Conservation (phyloP, 208 protist genomes). For the Acanthamoeba polyphaga region DNA sequence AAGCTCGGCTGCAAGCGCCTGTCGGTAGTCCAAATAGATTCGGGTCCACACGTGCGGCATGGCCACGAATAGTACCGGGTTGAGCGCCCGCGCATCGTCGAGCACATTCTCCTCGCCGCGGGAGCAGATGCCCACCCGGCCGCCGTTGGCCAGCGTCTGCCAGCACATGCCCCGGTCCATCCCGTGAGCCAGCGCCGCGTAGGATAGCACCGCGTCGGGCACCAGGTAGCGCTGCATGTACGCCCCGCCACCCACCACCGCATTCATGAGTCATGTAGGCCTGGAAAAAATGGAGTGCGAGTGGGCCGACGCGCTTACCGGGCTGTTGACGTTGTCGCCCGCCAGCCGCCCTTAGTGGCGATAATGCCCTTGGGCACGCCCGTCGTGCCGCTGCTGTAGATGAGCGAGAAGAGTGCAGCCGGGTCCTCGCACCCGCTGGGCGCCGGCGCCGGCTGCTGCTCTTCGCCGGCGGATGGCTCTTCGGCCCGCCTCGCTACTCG, state of each 20-base stretch:
- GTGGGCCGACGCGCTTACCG: background rate
- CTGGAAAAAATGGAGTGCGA: too few relatives aligned
- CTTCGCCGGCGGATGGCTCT: too few relatives aligned
- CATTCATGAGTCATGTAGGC: too few relatives aligned
- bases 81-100: conserved; percentile 3
- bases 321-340: background rate
- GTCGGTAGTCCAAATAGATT: conserved; percentile 12
- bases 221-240: background rate
- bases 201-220: background rate
- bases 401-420: conserved; percentile 24
- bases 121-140: background rate
- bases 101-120: conserved; percentile 40
- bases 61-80: conserved; percentile 59
- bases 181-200: conserved; percentile 67
- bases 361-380: conserved; percentile 76
- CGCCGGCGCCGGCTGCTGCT: too few relatives aligned
- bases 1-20: background rate
- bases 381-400: conserved; percentile 75
- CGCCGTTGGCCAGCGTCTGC: conserved; percentile 37
- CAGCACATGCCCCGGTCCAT: conserved; percentile 70
- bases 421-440: background rate
- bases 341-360: background rate
- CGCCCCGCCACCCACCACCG: background rate
- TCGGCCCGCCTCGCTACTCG: too few relatives aligned
- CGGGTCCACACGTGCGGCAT: conserved; percentile 67